phyloP scores from a whole-genome alignment of 2,329 filamentous ascomycete species.

The Nigrospora osmanthi region DNA sequence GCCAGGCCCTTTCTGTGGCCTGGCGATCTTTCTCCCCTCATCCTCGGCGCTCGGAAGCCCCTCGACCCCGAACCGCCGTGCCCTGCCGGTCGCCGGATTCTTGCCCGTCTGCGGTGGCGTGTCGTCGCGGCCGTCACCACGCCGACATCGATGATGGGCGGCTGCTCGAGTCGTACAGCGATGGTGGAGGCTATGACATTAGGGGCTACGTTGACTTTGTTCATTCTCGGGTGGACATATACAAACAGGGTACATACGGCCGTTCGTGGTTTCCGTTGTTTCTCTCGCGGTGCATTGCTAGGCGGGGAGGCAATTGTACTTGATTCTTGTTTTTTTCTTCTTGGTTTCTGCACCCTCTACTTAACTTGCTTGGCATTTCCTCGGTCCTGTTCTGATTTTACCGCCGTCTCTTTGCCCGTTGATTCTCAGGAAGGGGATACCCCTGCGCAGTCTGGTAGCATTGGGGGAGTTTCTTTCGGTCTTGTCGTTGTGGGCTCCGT shows the following conservation, averaged over 20 bases:
- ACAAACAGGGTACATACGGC: too few relatives aligned
- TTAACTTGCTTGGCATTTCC: not conserved
- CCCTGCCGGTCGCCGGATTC: too few relatives aligned
- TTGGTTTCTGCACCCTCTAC: not conserved
- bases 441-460: slow-evolving; percentile 13
- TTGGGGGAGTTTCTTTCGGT: slow-evolving; percentile 14
- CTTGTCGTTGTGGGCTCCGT: not conserved
- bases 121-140: too few relatives aligned
- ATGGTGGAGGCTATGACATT: too few relatives aligned
- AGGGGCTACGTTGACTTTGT: too few relatives aligned
- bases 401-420: slow-evolving; percentile 1
- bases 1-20: slow-evolving; percentile 1
- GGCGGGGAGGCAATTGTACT: not conserved
- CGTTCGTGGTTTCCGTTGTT: not conserved
- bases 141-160: too few relatives aligned
- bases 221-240: too few relatives aligned
- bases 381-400: slow-evolving; percentile 1
- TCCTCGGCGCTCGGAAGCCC: too few relatives aligned
- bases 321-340: not conserved
- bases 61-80: too few relatives aligned
- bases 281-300: not conserved
- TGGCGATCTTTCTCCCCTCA: not conserved
- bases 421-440: slow-evolving; percentile 3
- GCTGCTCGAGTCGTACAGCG: too few relatives aligned
- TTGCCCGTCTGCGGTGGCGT: too few relatives aligned